Conservation (phyloP, 2,329 filamentous ascomycete species). For the Dactylellina drechsleri region DNA sequence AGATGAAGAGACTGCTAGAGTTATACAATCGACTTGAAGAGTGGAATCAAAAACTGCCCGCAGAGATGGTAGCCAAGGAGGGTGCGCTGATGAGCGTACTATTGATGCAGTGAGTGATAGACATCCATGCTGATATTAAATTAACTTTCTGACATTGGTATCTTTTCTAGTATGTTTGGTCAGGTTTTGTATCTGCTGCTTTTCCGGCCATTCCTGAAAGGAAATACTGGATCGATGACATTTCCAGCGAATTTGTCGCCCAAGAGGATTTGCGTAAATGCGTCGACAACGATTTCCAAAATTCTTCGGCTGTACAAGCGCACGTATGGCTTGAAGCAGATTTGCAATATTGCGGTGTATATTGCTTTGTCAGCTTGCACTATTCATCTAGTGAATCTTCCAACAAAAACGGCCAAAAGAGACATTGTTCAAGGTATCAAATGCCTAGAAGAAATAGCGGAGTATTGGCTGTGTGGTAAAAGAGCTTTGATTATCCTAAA, state of each 20-base stretch:
- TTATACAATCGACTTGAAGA: slow-evolving; percentile 88
- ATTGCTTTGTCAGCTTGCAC: slow-evolving; percentile 94
- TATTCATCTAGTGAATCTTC: slow-evolving; percentile 90
- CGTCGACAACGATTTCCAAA: slow-evolving; percentile 89
- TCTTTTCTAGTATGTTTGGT: slow-evolving; percentile 83
- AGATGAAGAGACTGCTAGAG: slow-evolving; percentile 91
- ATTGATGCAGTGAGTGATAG: slow-evolving; percentile 81
- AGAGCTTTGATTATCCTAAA: slow-evolving; percentile 86
- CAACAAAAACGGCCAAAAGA: slow-evolving; percentile 86
- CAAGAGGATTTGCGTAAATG: slow-evolving; percentile 87
- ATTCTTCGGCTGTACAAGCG: slow-evolving; percentile 94
- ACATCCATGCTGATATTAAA: not conserved
- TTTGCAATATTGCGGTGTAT: slow-evolving; percentile 96
- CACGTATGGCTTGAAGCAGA: slow-evolving; percentile 87
- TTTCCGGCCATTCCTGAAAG: slow-evolving; percentile 94
- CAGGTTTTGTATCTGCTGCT: slow-evolving; percentile 95
- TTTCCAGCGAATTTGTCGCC: slow-evolving; percentile 88
- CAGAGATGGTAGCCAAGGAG: slow-evolving; percentile 87
- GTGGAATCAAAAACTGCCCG: slow-evolving; percentile 85
- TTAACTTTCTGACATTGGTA: slow-evolving; percentile 1
- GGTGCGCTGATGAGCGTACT: slow-evolving; percentile 86
- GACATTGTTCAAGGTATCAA: slow-evolving; percentile 92
- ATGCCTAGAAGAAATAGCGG: slow-evolving; percentile 93
- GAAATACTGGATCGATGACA: slow-evolving; percentile 78
- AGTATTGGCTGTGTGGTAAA: slow-evolving; percentile 90